Evolutionary conservation across 139 green algal species (phyloP).

Genomic region (Auxenochlorella protothecoides): DNA sequence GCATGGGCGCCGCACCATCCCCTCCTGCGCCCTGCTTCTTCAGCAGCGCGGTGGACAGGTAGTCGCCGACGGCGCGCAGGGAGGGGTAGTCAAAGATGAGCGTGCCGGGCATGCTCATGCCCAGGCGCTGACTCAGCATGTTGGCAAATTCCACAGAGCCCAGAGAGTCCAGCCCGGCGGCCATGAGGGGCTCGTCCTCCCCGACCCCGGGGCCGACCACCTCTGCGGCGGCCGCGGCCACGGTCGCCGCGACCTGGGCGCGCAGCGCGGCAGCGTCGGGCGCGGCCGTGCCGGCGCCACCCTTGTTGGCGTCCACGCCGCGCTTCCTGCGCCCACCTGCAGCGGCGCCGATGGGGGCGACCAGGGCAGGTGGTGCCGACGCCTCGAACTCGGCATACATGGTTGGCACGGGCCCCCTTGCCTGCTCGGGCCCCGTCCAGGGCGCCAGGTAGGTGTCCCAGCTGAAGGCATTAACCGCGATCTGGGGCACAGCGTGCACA

Average conservation of each 20-base stretch:
- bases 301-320: not conserved
- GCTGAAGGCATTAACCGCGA: conserved; percentile 25
- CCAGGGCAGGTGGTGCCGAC: no score
- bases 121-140: conserved; percentile 44
- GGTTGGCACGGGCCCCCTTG: no score
- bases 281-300: not conserved
- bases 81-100: conserved; percentile 64
- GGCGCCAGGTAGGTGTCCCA: conserved; percentile 18
- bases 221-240: conserved; percentile 20
- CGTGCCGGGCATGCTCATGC: conserved; percentile 44
- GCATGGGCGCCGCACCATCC: not conserved
- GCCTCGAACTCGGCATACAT: no score
- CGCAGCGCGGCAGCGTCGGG: conserved; percentile 8
- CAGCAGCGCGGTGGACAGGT: conserved; percentile 13
- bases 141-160: conserved; percentile 47
- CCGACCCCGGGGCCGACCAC: conserved; percentile 18
- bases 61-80: conserved; percentile 16
- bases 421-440: no score
- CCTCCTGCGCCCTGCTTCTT: conserved; percentile 1
- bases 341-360: no score
- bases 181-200: conserved; percentile 46
- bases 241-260: conserved; percentile 11
- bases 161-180: conserved; percentile 50
- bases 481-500: not conserved
- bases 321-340: no score